phyloP scores from a whole-genome alignment of 768 basidiomycete genomes.

The Boletus rex-veris region DNA sequence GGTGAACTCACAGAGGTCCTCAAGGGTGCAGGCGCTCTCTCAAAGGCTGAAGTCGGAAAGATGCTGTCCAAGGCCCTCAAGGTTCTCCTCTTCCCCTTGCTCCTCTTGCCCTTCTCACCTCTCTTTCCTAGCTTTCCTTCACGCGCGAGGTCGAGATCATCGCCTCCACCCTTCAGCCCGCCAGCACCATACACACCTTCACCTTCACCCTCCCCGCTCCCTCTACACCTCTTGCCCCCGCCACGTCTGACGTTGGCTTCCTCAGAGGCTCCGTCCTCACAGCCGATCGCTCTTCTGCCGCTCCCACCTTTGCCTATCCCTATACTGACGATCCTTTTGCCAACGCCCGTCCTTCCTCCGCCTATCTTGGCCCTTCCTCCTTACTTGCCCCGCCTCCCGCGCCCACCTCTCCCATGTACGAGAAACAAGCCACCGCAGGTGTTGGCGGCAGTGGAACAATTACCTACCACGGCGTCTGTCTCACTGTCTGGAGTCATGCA shows the following conservation, averaged over 20 bases:
- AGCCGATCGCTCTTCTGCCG: conserved; percentile 60
- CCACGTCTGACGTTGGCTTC: conserved; percentile 55
- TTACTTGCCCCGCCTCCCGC: conserved; percentile 42
- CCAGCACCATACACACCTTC: conserved; percentile 89
- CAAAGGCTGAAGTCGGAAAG: conserved; percentile 83
- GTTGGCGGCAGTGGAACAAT: conserved; percentile 41
- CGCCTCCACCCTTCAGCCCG: conserved; percentile 90
- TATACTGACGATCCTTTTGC: conserved; percentile 73
- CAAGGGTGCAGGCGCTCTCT: conserved; percentile 77
- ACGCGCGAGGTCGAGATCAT: conserved; percentile 92
- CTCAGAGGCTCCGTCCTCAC: conserved; percentile 75
- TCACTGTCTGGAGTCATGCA: conserved; percentile 95
- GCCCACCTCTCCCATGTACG: conserved; percentile 28
- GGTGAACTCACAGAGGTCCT: conserved; percentile 50
- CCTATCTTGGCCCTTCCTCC: conserved; percentile 77
- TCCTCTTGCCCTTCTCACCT: background rate
- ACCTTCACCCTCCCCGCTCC: conserved; percentile 82
- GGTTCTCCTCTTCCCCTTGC: conserved; percentile 38
- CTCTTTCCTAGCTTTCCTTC: conserved; percentile 67
- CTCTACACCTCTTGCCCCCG: conserved; percentile 71
- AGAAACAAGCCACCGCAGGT: conserved; percentile 31
- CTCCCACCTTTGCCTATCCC: conserved; percentile 65
- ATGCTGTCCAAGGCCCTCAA: conserved; percentile 91
- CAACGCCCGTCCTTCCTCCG: conserved; percentile 67
- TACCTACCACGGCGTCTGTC: conserved; percentile 86